Base-by-base conservation (phyloP, 345 rosid genomes). In the Luvunga scandens region DNA sequence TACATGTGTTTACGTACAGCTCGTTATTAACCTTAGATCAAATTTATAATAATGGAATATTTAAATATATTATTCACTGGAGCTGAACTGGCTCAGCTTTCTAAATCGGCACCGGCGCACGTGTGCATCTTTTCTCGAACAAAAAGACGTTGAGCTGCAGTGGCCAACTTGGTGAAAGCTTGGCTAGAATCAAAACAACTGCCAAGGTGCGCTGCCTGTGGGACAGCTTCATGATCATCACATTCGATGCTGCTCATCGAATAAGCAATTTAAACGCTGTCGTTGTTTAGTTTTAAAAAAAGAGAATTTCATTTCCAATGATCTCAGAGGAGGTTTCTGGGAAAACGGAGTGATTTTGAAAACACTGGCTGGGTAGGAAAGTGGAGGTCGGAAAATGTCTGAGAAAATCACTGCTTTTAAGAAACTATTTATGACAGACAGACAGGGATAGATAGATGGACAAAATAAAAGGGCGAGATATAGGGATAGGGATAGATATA, bases 31-130 rank as follows among this genome's bases (percentile, higher is more conserved):
- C 13, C 27, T 45, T 25, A 27, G 48, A 42, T 25, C 25, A 25
- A 31, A n/a, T 36, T 9, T 59, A 53, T 53, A 53, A 53, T 53
- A 53, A 18, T 53, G 0, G 22, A 53, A 18, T 53, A 53, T 53
- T 16, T 48, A 3, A 10, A 48, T 14, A 3, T 13, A 48, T 60
- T 8, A 53, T 60, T 8, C 2, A 7, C 48, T 39, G 73, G 68
- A 75, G 80, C 69, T 72, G 55, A 71, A 83, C 67, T 34, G 82
- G 83, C 86, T 76, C 92, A 57, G 71, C 74, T 77, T 71, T 79
- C 78, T 28, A 84, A 85, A 67, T 36, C 53, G 73, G 79, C 81
- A 66, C 76, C 69, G 59, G 77, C 75, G 89, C 93, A 89, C 91
- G 91, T 88, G 93, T 85, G 87, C 50, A 77, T 70, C 39, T 80